These are phyloP conservation scores for Chaetomium fimeti DNA, from an alignment of 495 filamentous ascomycete genomes.

Conservation along the genomic window DNA sequence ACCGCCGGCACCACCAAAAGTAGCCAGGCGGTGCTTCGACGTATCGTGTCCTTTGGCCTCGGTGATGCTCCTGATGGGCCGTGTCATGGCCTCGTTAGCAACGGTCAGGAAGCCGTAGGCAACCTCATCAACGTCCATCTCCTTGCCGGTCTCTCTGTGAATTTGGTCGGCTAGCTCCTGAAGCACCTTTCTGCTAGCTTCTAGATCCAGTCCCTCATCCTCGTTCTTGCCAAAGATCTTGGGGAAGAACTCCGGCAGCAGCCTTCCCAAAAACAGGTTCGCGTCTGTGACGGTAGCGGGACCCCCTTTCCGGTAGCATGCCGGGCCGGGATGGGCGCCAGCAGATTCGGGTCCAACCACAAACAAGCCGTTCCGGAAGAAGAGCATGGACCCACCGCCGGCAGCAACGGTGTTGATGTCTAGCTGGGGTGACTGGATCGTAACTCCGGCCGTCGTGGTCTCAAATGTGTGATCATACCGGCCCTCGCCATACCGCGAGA, in stretches of 20 bases:
- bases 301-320: slow-evolving; percentile 92
- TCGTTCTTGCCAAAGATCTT: slow-evolving; percentile 95
- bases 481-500: slow-evolving; percentile 83
- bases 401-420: slow-evolving; percentile 98
- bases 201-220: slow-evolving; percentile 76
- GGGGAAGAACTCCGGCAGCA: slow-evolving; percentile 93
- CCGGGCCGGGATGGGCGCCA: slow-evolving; percentile 88
- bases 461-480: slow-evolving; percentile 97
- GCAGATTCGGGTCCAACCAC: slow-evolving; percentile 96
- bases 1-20: slow-evolving; percentile 92
- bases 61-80: slow-evolving; percentile 87
- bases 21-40: slow-evolving; percentile 81
- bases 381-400: slow-evolving; percentile 84
- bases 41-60: slow-evolving; percentile 94
- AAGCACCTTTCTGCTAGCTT: slow-evolving; percentile 74
- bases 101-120: slow-evolving; percentile 89
- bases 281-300: slow-evolving; percentile 93
- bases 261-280: slow-evolving; percentile 82
- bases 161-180: slow-evolving; percentile 74
- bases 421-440: slow-evolving; percentile 90
- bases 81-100: slow-evolving; percentile 93
- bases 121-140: slow-evolving; percentile 82
- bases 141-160: slow-evolving; percentile 64
- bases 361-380: slow-evolving; percentile 89
- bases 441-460: slow-evolving; percentile 92